These are phyloP conservation scores for Myriosclerotinia curreyana DNA, from an alignment of 2,329 filamentous ascomycete genomes.

Conservation along the genomic window DNA sequence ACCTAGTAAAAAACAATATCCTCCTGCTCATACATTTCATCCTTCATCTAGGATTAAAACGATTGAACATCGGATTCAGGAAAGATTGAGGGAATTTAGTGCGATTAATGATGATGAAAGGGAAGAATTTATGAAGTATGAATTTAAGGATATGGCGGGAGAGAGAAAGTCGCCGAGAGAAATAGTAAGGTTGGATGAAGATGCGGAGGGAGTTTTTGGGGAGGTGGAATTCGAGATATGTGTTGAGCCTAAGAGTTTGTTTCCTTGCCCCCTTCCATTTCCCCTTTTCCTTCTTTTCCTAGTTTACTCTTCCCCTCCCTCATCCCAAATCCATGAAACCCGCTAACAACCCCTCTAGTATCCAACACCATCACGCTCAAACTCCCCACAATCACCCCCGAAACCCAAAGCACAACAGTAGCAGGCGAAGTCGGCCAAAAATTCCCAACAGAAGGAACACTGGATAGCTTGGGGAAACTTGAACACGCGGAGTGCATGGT, in stretches of 20 bases:
- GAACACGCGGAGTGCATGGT: conserved; percentile 24
- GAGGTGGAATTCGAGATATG: conserved; percentile 7
- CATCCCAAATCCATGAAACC: too few species aligned
- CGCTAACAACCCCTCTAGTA: background rate
- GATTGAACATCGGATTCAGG: background rate
- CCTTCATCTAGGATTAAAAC: background rate
- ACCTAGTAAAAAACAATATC: conserved; percentile 15
- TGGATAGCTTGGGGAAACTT: conserved; percentile 17
- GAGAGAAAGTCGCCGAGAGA: background rate
- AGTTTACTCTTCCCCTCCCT: too few species aligned
- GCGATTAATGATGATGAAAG: too few species aligned
- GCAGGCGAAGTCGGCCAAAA: conserved; percentile 27
- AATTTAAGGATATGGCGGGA: background rate
- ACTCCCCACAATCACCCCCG: background rate
- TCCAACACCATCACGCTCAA: conserved; percentile 4
- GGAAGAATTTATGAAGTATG: background rate
- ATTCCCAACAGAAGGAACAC: conserved; percentile 25
- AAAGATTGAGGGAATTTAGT: background rate
- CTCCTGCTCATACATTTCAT: conserved; percentile 21
- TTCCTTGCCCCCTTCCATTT: background rate
- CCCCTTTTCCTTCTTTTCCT: accelerated
- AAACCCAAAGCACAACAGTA: background rate
- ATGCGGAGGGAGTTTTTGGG: background rate
- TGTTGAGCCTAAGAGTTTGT: conserved; percentile 6
- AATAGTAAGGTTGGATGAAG: background rate